Conservation (phyloP, 164 flowering plant species). For the Magnolia sinica region DNA sequence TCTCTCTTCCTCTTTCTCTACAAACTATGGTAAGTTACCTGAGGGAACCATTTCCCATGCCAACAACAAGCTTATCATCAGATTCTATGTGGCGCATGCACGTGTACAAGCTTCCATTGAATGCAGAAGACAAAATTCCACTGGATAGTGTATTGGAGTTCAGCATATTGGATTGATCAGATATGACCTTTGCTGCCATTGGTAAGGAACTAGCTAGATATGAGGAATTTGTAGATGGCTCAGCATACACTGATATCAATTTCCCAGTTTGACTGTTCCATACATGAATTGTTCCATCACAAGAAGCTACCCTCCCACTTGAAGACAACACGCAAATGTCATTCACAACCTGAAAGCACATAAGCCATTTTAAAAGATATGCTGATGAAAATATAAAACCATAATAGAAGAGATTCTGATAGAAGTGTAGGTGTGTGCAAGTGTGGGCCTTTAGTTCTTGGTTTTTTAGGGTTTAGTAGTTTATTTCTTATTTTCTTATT, state of each 20-base stretch:
- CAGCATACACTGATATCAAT: constrained; percentile 59
- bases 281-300: constrained; percentile 92
- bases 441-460: too few relatives aligned
- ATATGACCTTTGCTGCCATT: constrained; percentile 36
- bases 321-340: constrained; percentile 69
- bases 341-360: constrained; percentile 73
- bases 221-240: constrained; percentile 47
- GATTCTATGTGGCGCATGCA: constrained; percentile 67
- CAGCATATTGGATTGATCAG: constrained; percentile 57
- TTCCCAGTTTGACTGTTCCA: constrained; percentile 92
- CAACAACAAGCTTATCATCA: constrained; percentile 63
- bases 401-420: background rate
- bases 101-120: constrained; percentile 86
- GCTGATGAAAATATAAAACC: background rate
- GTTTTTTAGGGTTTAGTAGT: too few relatives aligned
- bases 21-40: constrained; percentile 37
- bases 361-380: background rate
- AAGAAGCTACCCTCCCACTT: constrained; percentile 83
- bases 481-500: too few relatives aligned
- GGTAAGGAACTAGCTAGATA: constrained; percentile 38
- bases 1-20: too few relatives aligned
- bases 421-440: background rate
- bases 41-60: constrained; percentile 89
- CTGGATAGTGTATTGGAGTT: constrained; percentile 53
- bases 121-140: constrained; percentile 67